phyloP scores from a whole-genome alignment of 2,329 filamentous ascomycete genomes.

The Penicillium sp. region DNA sequence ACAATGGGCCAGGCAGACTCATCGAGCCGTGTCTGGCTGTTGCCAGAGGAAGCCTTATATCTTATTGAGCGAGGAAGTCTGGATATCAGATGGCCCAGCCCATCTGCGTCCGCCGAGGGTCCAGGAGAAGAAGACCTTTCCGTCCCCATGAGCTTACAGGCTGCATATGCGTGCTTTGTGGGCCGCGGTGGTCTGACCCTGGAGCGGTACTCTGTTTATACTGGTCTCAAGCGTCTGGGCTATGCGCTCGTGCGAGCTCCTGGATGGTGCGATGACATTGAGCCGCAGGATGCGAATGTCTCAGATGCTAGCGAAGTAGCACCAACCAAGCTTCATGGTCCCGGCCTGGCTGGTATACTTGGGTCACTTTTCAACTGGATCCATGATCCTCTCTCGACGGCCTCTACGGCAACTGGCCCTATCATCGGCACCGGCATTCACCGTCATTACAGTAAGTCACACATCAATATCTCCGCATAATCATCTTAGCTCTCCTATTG shows the following conservation, averaged over 20 bases:
- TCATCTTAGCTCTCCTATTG: neutral
- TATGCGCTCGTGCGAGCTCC: slow-evolving; percentile 76
- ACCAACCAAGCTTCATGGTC: slow-evolving; percentile 8
- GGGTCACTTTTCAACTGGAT: slow-evolving; percentile 36
- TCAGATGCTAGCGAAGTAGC: neutral
- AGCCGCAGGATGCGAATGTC: slow-evolving; percentile 20
- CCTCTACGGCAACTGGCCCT: slow-evolving; percentile 44
- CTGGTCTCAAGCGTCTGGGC: slow-evolving; percentile 75
- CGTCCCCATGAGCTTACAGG: slow-evolving; percentile 85
- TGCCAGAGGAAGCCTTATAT: slow-evolving; percentile 90
- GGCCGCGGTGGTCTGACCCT: slow-evolving; percentile 64
- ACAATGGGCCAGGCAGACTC: slow-evolving; percentile 71
- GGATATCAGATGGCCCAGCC: slow-evolving; percentile 78
- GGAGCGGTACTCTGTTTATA: slow-evolving; percentile 84
- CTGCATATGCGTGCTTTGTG: slow-evolving; percentile 80
- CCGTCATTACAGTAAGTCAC: slow-evolving; percentile 48
- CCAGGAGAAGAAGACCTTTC: slow-evolving; percentile 55
- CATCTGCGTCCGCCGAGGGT: slow-evolving; percentile 27
- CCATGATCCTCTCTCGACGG: slow-evolving; percentile 24
- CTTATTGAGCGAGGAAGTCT: slow-evolving; percentile 82
- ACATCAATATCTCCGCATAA: neutral
- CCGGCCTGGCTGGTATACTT: slow-evolving; percentile 31
- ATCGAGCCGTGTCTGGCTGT: slow-evolving; percentile 69
- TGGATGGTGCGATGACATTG: slow-evolving; percentile 45
- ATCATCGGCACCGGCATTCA: slow-evolving; percentile 54